These are phyloP conservation scores for Spongospora subterranea DNA, from an alignment of 208 protist species.

Conservation along the genomic window DNA sequence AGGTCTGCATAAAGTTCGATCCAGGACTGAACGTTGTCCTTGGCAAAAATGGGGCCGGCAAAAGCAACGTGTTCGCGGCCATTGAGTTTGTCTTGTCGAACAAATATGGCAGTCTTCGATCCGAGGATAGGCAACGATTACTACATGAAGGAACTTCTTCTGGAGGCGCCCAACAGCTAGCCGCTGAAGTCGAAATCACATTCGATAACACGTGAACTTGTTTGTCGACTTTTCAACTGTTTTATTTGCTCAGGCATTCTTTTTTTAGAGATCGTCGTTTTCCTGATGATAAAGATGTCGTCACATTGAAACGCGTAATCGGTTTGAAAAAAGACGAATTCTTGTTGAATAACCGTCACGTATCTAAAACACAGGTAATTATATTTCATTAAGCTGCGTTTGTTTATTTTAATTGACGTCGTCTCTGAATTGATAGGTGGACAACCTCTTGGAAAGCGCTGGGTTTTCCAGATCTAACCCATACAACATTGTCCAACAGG, in stretches of 20 bases:
- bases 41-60: slow-evolving; percentile 52
- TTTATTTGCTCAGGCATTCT: not conserved
- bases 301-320: slow-evolving; percentile 92
- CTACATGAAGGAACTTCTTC: slow-evolving; percentile 88
- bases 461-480: slow-evolving; percentile 97
- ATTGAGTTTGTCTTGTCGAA: slow-evolving; percentile 96
- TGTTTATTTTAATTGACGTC: slow-evolving; percentile 95
- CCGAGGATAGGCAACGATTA: slow-evolving; percentile 88
- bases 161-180: slow-evolving; percentile 75
- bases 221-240: slow-evolving; percentile 56
- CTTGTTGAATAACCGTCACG: slow-evolving; percentile 92
- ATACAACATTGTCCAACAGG: slow-evolving; percentile 99
- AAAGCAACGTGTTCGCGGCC: slow-evolving; percentile 67
- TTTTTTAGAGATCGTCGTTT: slow-evolving; percentile 40
- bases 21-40: slow-evolving; percentile 16
- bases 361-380: slow-evolving; percentile 84
- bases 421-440: slow-evolving; percentile 80
- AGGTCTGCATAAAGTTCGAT: slow-evolving; percentile 58
- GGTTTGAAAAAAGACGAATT: slow-evolving; percentile 98
- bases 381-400: slow-evolving; percentile 96
- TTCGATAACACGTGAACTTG: slow-evolving; percentile 95
- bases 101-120: slow-evolving; percentile 82
- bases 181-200: slow-evolving; percentile 95
- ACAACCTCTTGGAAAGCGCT: slow-evolving; percentile 95
- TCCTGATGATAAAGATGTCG: slow-evolving; percentile 84